Base-by-base conservation (phyloP, 768 basidiomycete genomes). In the Xerocomus brunneocitrinus region DNA sequence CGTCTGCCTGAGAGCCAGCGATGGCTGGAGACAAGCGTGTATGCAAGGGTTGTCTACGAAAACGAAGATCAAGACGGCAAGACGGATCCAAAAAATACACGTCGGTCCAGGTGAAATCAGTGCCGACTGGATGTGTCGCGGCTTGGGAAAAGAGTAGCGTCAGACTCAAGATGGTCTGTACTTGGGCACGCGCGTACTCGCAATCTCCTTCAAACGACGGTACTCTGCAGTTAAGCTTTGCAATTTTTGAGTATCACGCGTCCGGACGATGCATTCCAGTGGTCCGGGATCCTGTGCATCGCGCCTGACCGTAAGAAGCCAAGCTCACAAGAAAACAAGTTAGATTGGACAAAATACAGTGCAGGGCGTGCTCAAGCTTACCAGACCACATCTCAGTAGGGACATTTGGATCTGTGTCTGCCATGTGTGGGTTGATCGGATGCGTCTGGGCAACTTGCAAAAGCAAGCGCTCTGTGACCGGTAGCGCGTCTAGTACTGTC, bases 1-100 rank as follows among this genome's bases (percentile, higher is more conserved):
- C 89, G 58, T 89, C 79, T 7, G 79, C 82, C 16, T 80, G 76
- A 40, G 74, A 62, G 2, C 89, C 89, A 8, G 89, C 85, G 60
- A 71, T 71, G 2, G 85, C 79, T 1, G 72, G 61, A 19, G 88
- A 86, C 24, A 91, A 74, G 9, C 78, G 79, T 8, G 70, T 62
- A 52, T 79, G 70, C n/a, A 84, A 59, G 1, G 83, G 79, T 54
- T 69, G 71, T 43, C 67, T 74, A 6, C 71, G 65, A 39, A 73
- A 43, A 16, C 87, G 80, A 24, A 91, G 70, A 69, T 90, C 87
- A 47, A 52, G 35, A 19, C 54, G 48, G 45, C 43, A 43, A 40
- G 57, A 62, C 6, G 39, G 19, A 6, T 52, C 44, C 22, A 47
- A 44, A 12, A 57, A 1, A 42, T 67, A 67, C 2, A 42, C 22